These are phyloP conservation scores for Choiromyces venosus DNA, from an alignment of 495 filamentous ascomycete genomes.

Conservation along the genomic window DNA sequence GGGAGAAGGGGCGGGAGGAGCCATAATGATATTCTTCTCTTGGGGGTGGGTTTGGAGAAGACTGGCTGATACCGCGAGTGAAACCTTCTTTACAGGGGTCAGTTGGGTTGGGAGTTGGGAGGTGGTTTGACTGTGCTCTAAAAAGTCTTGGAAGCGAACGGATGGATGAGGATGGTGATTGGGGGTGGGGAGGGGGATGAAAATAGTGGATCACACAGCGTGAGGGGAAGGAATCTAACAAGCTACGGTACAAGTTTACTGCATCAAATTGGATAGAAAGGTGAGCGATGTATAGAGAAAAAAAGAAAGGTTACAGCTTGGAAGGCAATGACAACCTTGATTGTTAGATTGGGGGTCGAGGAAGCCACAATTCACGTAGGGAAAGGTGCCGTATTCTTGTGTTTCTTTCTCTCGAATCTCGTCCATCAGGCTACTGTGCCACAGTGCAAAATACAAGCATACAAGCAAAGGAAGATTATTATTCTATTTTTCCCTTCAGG, in stretches of 20 bases:
- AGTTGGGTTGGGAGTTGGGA: slow-evolving; percentile 7
- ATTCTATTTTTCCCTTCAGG: background rate
- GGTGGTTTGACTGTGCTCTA: background rate
- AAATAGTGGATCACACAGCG: background rate
- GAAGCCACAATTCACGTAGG: no score
- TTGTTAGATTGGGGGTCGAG: background rate
- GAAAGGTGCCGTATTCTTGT: no score
- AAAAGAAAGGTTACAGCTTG: background rate
- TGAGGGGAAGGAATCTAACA: background rate
- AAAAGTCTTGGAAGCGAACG: background rate
- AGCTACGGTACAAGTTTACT: background rate
- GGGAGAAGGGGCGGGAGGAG: slow-evolving; percentile 17
- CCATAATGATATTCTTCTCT: slow-evolving; percentile 33
- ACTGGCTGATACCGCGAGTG: slow-evolving; percentile 19
- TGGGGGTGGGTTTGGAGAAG: slow-evolving; percentile 10
- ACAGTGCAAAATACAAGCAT: background rate
- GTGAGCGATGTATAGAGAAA: background rate
- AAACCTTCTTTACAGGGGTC: slow-evolving; percentile 16
- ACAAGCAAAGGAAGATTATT: background rate
- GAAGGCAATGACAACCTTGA: background rate
- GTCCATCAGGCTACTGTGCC: background rate
- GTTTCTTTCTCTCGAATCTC: background rate
- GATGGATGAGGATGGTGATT: background rate
- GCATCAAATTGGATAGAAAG: background rate
- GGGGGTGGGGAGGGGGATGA: background rate